Evolutionary conservation across 1,284 basidiomycete species (phyloP), one percentile per base, ranked within the genome.

Genomic region (Naganishia sp.): DNA sequence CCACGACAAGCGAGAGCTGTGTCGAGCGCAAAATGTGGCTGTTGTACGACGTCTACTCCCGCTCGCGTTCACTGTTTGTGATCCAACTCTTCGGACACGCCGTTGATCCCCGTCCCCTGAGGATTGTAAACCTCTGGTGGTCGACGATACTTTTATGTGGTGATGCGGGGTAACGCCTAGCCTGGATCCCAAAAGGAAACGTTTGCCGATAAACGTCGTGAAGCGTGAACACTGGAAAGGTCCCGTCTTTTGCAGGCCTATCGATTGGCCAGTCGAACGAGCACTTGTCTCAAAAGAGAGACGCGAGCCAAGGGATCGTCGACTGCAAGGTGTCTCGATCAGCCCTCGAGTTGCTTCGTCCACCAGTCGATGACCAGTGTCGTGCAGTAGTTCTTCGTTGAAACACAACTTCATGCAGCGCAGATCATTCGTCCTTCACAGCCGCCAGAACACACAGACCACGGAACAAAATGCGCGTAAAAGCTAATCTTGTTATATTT

Each of bases 251-350:
- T 42, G 57, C 28, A 49, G 13, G 36, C 2, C 10, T 39, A 7
- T 39, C 2, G 36, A 39, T 39, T 39, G 36, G 36, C 36, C 36
- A 23, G 48, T 49, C 25, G 45, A 36, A 23, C 15, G 59, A 52
- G 50, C 48, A 39, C 33, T 31, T 50, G 59, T 61, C 48, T 61
- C 59, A 61, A 61, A 61, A 21, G n/a, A 33, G 15, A 43, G 39
- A 61, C 59, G 48, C 59, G 59, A 42, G 46, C 28, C 57, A 36
- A 36, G 23, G 18, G 56, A 13, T 21, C 45, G 28, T 61, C 48
- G 59, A 52, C 50, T 46, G 48, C 50, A 23, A 6, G 9, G 45
- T 28, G 39, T 44, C 28, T 39, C 10, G 13, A 15, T 3, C 23
- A 21, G 49, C 10, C 13, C 18, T 25, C 49, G 25, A 21, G 13